Percentiles rank a stretch among this genome's conserved stretches.
These are phyloP conservation scores for Exidia glandulosa DNA, from an alignment of 768 basidiomycete genomes.

Conservation along the genomic window DNA sequence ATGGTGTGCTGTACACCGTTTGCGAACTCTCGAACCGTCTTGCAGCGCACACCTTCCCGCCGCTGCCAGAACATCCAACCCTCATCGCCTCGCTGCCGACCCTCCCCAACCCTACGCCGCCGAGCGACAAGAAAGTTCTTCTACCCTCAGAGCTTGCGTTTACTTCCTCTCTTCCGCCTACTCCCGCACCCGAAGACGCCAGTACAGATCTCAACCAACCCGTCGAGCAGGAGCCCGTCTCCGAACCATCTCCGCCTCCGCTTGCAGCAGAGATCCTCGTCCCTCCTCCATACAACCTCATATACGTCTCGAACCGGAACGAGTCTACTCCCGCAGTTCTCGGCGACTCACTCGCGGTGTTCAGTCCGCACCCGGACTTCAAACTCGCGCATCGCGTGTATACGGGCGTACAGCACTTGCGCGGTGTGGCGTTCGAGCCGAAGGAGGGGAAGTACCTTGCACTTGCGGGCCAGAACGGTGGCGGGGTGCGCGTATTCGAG, in stretches of 20 bases:
- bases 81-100: conserved; percentile 10
- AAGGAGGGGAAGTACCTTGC: background rate
- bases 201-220: background rate
- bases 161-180: background rate
- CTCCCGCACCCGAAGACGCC: conserved; percentile 26
- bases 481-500: background rate
- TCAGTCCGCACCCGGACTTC: background rate
- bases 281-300: conserved; percentile 45
- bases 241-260: background rate
- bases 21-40: conserved; percentile 55
- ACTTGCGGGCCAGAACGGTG: background rate
- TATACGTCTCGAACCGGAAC: conserved; percentile 70
- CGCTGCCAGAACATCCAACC: conserved; percentile 29
- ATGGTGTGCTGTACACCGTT: conserved; percentile 50
- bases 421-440: background rate
- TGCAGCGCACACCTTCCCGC: conserved; percentile 41
- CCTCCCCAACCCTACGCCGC: conserved; percentile 30
- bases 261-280: conserved; percentile 61
- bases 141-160: background rate
- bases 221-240: conserved; percentile 23
- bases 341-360: background rate
- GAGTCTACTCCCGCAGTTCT: conserved; percentile 46
- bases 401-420: background rate
- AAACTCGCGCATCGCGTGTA: background rate
- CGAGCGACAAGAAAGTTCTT: conserved; percentile 27